phyloP scores from a whole-genome alignment of 495 filamentous ascomycete genomes.

The Wilcoxina mikolae region DNA sequence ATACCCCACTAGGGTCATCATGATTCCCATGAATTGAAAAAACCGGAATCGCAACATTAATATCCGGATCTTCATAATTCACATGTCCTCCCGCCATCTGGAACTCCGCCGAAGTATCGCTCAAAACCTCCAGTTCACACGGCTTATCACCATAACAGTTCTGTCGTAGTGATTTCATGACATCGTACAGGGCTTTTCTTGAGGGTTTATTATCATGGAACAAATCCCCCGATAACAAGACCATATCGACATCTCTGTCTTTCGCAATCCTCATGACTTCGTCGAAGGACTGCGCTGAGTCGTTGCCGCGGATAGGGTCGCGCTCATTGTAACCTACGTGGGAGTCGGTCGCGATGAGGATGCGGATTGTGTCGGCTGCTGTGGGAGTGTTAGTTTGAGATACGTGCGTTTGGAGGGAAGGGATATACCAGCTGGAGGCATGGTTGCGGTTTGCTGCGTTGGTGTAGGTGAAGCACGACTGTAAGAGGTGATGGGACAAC shows the following conservation, averaged over 20 bases:
- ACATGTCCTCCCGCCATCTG: conserved; percentile 74
- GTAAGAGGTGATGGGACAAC: not conserved
- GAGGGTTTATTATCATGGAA: conserved; percentile 99
- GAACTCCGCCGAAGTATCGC: conserved; percentile 80
- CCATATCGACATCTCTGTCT: conserved; percentile 86
- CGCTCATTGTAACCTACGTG: conserved; percentile 96
- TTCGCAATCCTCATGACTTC: conserved; percentile 87
- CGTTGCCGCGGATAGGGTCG: conserved; percentile 81
- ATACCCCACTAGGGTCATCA: conserved; percentile 74
- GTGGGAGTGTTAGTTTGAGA: not conserved
- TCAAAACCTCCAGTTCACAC: conserved; percentile 87
- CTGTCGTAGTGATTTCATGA: conserved; percentile 82
- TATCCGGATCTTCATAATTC: conserved; percentile 95
- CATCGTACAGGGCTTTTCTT: conserved; percentile 91
- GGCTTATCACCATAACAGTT: conserved; percentile 91
- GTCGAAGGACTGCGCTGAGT: conserved; percentile 93
- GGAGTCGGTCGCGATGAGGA: conserved; percentile 85
- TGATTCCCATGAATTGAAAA: conserved; percentile 99
- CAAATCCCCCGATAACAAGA: conserved; percentile 81
- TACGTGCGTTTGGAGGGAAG: not conserved
- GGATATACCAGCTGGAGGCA: not conserved
- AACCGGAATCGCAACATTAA: conserved; percentile 93
- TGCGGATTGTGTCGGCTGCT: conserved; percentile 70
- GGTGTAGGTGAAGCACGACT: not conserved
- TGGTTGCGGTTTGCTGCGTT: not conserved